Base-by-base conservation (phyloP, 306 rosid species). In the Cucurbita argyrosperma region DNA sequence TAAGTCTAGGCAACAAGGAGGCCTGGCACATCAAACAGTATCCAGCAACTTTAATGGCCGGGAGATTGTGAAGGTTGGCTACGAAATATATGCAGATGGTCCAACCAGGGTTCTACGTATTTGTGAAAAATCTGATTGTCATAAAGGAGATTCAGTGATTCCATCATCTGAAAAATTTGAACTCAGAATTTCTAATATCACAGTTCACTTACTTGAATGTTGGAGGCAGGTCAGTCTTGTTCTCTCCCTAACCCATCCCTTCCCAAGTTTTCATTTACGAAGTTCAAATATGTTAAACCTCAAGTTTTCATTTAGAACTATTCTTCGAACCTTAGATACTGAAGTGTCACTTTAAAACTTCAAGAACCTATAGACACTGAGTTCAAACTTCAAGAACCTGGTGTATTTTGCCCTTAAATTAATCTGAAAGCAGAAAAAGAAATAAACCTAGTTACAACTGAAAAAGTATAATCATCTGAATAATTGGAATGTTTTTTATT, bases 81-180 rank as follows among this genome's bases (percentile, higher is more conserved):
- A 85, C 51, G 98, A 90, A 85, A 87, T 94, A 78, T 94, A 94
- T 76, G 96, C 98, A 37, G 98, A 94, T n/a, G 98, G 98, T 52
- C 87, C 90, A 42, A 89, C 98, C 65, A 87, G 98, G 56, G 84
- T 94, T 79, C 68, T 90, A 76, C 86, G 97, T 71, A 82, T 90
- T 80, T 94, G 94, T 83, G 88, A 89, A 86, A 80, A 81, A 66
- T 83, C 87, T 51, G 81, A 79, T 75, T 84, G 87, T 80, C 88
- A 84, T 82, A 86, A 78, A 82, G 81, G 83, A 72, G 85, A 85
- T 52, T 63, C 58, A 42, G 78, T 77, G 71, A 64, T 82, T 78
- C 82, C 79, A 50, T 80, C 85, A 26, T 66, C 82, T 72, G 81
- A 88, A 16, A 94, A 86, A 76, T 69, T 94, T 85, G 88, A 86